phyloP scores from a whole-genome alignment of 202 grass and related monocot genomes.

The Musa balbisiana region DNA sequence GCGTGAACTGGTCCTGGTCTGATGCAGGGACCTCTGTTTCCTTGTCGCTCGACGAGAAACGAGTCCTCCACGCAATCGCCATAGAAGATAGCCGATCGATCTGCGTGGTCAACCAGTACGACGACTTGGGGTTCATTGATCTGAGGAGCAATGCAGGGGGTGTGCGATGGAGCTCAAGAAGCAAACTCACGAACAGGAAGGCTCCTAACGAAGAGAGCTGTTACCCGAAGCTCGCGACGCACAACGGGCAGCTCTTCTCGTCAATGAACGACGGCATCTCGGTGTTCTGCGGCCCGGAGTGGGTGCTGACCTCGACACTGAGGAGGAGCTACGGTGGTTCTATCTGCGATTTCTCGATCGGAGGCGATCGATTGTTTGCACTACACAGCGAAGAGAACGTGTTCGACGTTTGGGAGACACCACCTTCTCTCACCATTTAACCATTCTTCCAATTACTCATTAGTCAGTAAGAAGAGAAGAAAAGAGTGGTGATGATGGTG shows the following conservation, averaged over 20 bases:
- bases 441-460: no score
- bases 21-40: slow-evolving; percentile 52
- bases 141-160: slow-evolving; percentile 34
- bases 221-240: slow-evolving; percentile 87
- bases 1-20: slow-evolving; percentile 74
- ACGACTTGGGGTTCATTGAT: slow-evolving; percentile 95
- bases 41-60: slow-evolving; percentile 69
- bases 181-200: slow-evolving; percentile 84
- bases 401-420: slow-evolving; percentile 93
- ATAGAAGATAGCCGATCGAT: slow-evolving; percentile 73
- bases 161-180: slow-evolving; percentile 90
- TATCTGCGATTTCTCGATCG: slow-evolving; percentile 94
- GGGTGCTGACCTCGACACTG: slow-evolving; percentile 75
- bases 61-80: slow-evolving; percentile 80
- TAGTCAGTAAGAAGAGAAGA: no score
- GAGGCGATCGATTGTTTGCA: slow-evolving; percentile 72
- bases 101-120: slow-evolving; percentile 94
- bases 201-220: slow-evolving; percentile 77
- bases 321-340: slow-evolving; percentile 64
- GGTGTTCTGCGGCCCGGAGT: slow-evolving; percentile 78
- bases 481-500: no score
- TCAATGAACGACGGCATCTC: slow-evolving; percentile 92
- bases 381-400: slow-evolving; percentile 97
- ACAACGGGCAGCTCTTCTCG: slow-evolving; percentile 85
- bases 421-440: slow-evolving; percentile 40